Percentiles rank a stretch among this genome's conserved stretches.
These are phyloP conservation scores for Hypoxylon sp. DNA, from an alignment of 2,329 filamentous ascomycete genomes.

Conservation along the genomic window DNA sequence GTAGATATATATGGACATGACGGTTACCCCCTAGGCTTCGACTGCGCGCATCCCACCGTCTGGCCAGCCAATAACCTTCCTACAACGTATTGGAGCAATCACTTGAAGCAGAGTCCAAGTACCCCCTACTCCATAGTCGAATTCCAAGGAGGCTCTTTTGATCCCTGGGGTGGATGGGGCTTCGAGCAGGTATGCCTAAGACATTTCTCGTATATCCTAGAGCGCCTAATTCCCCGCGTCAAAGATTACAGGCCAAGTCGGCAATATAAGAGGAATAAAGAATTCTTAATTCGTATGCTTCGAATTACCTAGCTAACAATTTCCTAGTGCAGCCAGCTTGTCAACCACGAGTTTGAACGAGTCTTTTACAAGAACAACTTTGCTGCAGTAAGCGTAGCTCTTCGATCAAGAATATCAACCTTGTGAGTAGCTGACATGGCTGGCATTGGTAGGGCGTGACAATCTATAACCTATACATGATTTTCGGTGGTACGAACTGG, in stretches of 20 bases:
- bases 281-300: neutral
- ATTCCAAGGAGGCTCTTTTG: slow-evolving; percentile 78
- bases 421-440: neutral
- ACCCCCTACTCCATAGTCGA: slow-evolving; percentile 67
- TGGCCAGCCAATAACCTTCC: slow-evolving; percentile 72
- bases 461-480: slow-evolving; percentile 71
- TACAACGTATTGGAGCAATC: slow-evolving; percentile 65
- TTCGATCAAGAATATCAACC: neutral
- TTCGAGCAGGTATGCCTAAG: slow-evolving; percentile 60
- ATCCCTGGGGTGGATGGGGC: slow-evolving; percentile 79
- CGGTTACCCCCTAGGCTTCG: slow-evolving; percentile 59
- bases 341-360: slow-evolving; percentile 80
- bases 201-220: neutral
- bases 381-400: slow-evolving; percentile 58
- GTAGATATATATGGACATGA: slow-evolving; percentile 55
- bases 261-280: neutral
- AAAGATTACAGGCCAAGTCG: neutral
- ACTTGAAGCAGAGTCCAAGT: slow-evolving; percentile 71
- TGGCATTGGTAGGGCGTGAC: slow-evolving; percentile 62
- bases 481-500: slow-evolving; percentile 86
- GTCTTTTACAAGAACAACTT: slow-evolving; percentile 85
- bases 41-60: slow-evolving; percentile 60
- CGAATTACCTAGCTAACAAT: slow-evolving; percentile 20
- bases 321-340: slow-evolving; percentile 70
- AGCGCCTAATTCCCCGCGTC: neutral